Percentiles rank a stretch among this genome's conserved stretches.
phyloP scores from a whole-genome alignment of 805 yeast genomes.

The Ogataea sp. region DNA sequence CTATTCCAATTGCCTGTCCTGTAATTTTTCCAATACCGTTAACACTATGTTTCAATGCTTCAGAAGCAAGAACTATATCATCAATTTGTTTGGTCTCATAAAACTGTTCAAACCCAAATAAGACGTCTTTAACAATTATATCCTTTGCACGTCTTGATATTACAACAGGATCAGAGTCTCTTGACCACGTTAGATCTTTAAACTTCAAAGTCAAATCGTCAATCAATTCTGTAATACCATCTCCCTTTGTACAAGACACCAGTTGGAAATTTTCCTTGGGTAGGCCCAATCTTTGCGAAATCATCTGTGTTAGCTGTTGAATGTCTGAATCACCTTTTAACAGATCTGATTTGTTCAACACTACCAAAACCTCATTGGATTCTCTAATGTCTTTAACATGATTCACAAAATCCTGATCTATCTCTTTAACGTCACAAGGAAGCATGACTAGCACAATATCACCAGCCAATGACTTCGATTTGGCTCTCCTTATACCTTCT shows the following conservation, averaged over 20 bases:
- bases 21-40: slow-evolving; percentile 91
- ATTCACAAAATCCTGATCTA: slow-evolving; percentile 29
- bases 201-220: slow-evolving; percentile 35
- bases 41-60: slow-evolving; percentile 62
- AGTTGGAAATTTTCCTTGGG: slow-evolving; percentile 4
- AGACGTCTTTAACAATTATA: slow-evolving; percentile 64
- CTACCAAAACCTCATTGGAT: slow-evolving; percentile 28
- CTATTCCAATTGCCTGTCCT: slow-evolving; percentile 81
- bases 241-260: slow-evolving; percentile 51
- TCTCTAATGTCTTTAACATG: slow-evolving; percentile 29
- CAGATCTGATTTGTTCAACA: slow-evolving; percentile 58
- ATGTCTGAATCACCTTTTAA: slow-evolving; percentile 10
- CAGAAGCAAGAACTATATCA: slow-evolving; percentile 77
- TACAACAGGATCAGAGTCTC: slow-evolving; percentile 54
- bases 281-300: slow-evolving; percentile 10
- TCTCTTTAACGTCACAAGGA: slow-evolving; percentile 30
- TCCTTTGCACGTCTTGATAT: slow-evolving; percentile 74
- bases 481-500: slow-evolving; percentile 80
- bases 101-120: slow-evolving; percentile 68
- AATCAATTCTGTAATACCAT: slow-evolving; percentile 47
- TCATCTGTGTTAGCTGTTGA: slow-evolving; percentile 10
- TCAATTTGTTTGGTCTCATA: slow-evolving; percentile 36
- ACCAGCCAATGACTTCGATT: slow-evolving; percentile 44
- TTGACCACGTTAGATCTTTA: slow-evolving; percentile 38
- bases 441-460: slow-evolving; percentile 65